A percentile compares a stretch with the other conserved stretches of the same genome.
Conservation (phyloP, 495 filamentous ascomycete genomes). For the Neurospora hispaniola region DNA sequence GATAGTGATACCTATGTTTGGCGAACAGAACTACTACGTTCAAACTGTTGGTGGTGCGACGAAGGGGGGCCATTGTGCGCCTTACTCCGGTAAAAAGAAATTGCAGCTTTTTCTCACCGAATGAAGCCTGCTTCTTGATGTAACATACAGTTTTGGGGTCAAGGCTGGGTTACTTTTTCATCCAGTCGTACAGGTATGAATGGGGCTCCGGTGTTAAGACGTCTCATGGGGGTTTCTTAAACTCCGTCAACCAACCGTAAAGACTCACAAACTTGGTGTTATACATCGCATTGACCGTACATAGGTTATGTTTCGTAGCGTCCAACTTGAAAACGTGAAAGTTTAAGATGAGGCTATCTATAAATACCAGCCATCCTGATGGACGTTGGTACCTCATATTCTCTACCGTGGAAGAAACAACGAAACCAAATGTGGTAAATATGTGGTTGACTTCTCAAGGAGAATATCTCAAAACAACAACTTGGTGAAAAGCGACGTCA, state of each 20-base stretch:
- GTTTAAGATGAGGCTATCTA: background rate
- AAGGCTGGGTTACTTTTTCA: background rate
- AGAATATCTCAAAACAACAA: background rate
- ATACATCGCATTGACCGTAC: background rate
- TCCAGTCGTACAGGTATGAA: background rate
- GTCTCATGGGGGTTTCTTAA: background rate
- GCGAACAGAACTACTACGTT: background rate
- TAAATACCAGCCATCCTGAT: background rate
- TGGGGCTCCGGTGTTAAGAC: background rate
- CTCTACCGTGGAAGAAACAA: background rate
- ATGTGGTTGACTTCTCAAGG: background rate
- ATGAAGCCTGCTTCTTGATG: background rate
- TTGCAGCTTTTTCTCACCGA: background rate
- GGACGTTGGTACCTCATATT: background rate
- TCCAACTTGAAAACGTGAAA: background rate
- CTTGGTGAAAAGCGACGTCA: background rate
- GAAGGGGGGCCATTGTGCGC: background rate
- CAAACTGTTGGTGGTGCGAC: background rate
- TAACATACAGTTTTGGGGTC: background rate
- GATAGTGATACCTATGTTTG: background rate
- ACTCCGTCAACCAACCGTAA: background rate
- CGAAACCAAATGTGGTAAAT: background rate
- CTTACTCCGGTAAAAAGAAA: background rate
- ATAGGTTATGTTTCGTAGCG: background rate
- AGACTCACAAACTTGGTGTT: background rate